Base-by-base conservation (phyloP, 257 asterid genomes). In the Solanum commersonii region DNA sequence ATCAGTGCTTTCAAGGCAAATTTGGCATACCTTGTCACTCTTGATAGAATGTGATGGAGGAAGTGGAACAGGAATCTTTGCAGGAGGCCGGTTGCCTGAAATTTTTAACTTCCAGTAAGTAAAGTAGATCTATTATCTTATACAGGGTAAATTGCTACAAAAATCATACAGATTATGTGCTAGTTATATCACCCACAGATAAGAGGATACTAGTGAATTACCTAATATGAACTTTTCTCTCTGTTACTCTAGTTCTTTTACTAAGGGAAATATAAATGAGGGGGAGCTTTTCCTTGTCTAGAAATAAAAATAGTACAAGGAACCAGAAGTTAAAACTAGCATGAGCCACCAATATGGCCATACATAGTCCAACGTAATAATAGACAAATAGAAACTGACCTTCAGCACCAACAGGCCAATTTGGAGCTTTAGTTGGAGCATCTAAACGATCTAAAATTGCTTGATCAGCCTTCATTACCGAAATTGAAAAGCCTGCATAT, bases 61-160 rank as follows among this genome's bases (percentile, higher is more conserved):
- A 93, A 97, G 87, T 79, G 99, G 99, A 93, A 96, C 94, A 42
- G 99, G 99, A 89, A 97, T 94, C 94, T 97, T 95, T 79, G 99
- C 95, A 46, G 98, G 98, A 49, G 98, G 99, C 83, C 85, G 98
- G 91, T 94, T 83, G 87, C 99, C 99, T 97, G 93, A 88, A 49
- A 84, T 44, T 77, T 84, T 71, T 14, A 70, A 84, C 29, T 86
- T 88, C 84, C 84, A 79, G 86, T 87, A 77, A 82, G 86, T 65
- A 77, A 67, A 87, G 71, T 72, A 40, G 44, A 82, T 29, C 23
- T 82, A 16, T 49, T 27, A 29, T 29, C 70, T 18, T 16, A 49
- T 35, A 46, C 67, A 81, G 70, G 85, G 70, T 40, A 38, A 85
- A 67, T 15, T 85, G 87, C 87, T 85, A 85, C 65, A 85, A 38